Conservation (phyloP, 2,329 filamentous ascomycete species). For the Botrytis squamosa region DNA sequence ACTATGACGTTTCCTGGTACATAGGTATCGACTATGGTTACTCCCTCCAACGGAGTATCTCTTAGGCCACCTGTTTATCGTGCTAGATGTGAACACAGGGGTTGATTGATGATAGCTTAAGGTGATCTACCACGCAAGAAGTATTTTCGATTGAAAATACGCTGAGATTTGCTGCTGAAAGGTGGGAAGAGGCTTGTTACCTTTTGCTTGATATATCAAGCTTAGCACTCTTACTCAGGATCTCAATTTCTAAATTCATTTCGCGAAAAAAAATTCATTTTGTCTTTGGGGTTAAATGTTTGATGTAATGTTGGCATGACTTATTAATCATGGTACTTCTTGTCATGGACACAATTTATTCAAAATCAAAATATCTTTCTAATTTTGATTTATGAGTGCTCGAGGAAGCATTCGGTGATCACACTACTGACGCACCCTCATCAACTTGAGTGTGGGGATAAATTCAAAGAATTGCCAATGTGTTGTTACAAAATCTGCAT, state of each 20-base stretch:
- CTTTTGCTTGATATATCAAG: neutral
- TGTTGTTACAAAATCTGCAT: neutral
- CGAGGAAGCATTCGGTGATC: no score
- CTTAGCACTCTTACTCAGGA: neutral
- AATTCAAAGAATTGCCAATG: neutral
- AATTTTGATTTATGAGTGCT: no score
- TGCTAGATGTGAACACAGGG: constrained; percentile 24
- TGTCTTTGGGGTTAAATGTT: neutral
- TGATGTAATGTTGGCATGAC: no score
- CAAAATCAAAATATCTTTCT: no score
- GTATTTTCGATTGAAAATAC: neutral
- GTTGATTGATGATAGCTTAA: constrained; percentile 28
- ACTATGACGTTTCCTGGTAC: constrained; percentile 25
- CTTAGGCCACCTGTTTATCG: constrained; percentile 33
- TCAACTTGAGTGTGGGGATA: neutral
- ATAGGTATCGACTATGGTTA: constrained; percentile 20
- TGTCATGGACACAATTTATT: neutral
- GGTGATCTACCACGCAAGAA: neutral
- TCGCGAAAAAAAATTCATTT: neutral
- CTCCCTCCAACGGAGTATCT: constrained; percentile 40
- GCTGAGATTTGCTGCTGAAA: no score
- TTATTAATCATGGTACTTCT: neutral
- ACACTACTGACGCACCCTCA: neutral
- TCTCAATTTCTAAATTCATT: neutral
- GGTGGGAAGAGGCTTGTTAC: no score